Base-by-base conservation (phyloP, 108 stramenopile genomes). In the Pelagomonas calceolata region DNA sequence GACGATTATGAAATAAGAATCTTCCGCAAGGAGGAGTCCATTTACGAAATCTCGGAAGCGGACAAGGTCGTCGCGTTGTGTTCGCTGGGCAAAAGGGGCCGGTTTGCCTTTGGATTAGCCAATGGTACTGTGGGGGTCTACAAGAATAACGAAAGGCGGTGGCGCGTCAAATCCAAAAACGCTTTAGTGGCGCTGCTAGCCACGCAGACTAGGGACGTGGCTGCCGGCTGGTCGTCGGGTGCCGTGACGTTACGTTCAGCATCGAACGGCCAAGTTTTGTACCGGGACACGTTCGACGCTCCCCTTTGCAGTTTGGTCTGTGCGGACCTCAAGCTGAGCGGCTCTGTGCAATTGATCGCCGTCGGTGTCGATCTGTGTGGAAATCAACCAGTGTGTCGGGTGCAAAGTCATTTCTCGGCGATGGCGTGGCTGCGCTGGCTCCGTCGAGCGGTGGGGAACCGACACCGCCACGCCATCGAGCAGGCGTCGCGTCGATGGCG, bases 41-140 rank as follows among this genome's bases (percentile, higher is more conserved):
- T 82, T n/a, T 34, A 34, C 17, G 85, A 85, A 45, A 69, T 80
- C 51, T 79, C 80, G 0, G 86, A 86, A 76, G 79, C 84, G 16
- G 86, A 83, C 37, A 44, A 32, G 35, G 66, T 83, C 14, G 64
- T 34, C 21, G 44, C 60, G 35, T 73, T 85, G 16, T 36, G 21
- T 4, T 30, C 37, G 29, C 64, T 66, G 31, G 67, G 3, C 36
- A 21, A 31, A 0, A 29, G 14, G 64, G 35, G 21, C 71, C 33
- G 36, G 4, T 83, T 80, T 64, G 82, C 71, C 31, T 86, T 83
- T 46, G 80, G 81, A 30, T 71, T 86, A 30, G 39, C 43, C 32
- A 85, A 86, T 66, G 84, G 84, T 14, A 86, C 85, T 0, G 75
- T 84, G n/a, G 85, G 85, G 5, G 75, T 86, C 31, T 86, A 86